A percentile compares a stretch with the other conserved stretches of the same genome.
These are phyloP conservation scores for Corymbia citriodora DNA, from an alignment of 441 rosid species.

Conservation along the genomic window DNA sequence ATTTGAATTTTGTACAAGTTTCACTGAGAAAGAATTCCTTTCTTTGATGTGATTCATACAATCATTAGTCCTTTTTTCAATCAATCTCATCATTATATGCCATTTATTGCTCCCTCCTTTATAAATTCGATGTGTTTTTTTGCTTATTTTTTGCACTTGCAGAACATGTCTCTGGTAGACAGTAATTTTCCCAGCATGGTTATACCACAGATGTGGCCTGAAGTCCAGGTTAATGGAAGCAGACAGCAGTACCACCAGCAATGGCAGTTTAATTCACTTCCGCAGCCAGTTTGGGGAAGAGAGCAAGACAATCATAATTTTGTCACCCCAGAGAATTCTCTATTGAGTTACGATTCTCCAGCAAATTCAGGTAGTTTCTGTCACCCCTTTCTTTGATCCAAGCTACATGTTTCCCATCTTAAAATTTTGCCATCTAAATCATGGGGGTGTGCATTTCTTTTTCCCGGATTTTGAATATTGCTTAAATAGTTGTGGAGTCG, in stretches of 20 bases:
- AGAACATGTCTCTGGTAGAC: conserved; percentile 56
- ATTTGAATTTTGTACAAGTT: neutral
- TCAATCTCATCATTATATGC: neutral
- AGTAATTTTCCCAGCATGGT: conserved; percentile 46
- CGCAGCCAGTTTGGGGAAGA: conserved; percentile 58
- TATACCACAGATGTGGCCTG: conserved; percentile 67
- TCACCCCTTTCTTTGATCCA: neutral
- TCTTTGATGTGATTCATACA: neutral
- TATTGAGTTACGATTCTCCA: conserved; percentile 46
- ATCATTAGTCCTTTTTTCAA: neutral
- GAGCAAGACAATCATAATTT: conserved; percentile 53
- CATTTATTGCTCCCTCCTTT: neutral
- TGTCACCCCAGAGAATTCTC: conserved; percentile 51
- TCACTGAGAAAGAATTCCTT: neutral
- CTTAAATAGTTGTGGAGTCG: neutral
- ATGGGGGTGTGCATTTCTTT: neutral
- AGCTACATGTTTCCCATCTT: neutral
- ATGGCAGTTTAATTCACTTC: conserved; percentile 48
- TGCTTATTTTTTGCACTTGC: conserved; percentile 14
- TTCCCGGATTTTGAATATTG: neutral
- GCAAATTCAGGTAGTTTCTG: conserved; percentile 51
- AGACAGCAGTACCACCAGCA: conserved; percentile 63
- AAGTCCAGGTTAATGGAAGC: conserved; percentile 35
- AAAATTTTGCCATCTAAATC: neutral
- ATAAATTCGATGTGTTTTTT: neutral